These are phyloP conservation scores for Sphaerulina vaccinii DNA, from an alignment of 2,329 filamentous ascomycete genomes.

Conservation along the genomic window DNA sequence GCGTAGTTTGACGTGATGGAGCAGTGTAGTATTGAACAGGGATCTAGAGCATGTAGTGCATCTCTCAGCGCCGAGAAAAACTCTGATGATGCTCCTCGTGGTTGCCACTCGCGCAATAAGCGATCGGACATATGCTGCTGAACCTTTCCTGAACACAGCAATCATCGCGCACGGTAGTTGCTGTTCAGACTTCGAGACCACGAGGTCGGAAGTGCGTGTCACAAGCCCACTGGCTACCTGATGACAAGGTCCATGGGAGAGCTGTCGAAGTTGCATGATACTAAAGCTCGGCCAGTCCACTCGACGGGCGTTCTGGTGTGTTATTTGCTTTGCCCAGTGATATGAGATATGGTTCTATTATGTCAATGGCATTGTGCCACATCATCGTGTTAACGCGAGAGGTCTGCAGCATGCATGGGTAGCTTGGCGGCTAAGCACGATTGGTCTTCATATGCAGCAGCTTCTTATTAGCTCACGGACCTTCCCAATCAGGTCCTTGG, in stretches of 20 bases:
- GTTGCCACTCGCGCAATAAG: not conserved
- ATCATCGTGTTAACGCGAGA: not conserved
- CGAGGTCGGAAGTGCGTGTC: not conserved
- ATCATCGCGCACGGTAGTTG: not conserved
- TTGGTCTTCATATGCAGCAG: slow-evolving; percentile 2
- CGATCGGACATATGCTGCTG: not conserved
- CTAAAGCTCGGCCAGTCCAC: not conserved
- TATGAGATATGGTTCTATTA: not conserved
- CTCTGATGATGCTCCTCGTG: too few species aligned
- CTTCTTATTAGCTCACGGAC: not conserved
- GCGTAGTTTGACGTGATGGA: too few species aligned
- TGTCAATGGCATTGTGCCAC: not conserved
- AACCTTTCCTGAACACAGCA: not conserved
- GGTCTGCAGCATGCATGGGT: not conserved
- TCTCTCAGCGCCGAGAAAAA: too few species aligned
- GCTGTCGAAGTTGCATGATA: not conserved
- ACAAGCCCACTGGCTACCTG: not conserved
- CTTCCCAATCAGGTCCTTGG: slow-evolving; percentile 6
- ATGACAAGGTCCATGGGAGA: not conserved
- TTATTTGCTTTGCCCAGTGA: not conserved
- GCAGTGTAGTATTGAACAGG: too few species aligned
- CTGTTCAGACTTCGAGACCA: not conserved
- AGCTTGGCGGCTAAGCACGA: not conserved
- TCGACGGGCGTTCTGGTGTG: not conserved
- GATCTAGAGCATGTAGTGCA: too few species aligned